Conservation (phyloP, 129 eudicot genomes). For the Arctium lappa region DNA sequence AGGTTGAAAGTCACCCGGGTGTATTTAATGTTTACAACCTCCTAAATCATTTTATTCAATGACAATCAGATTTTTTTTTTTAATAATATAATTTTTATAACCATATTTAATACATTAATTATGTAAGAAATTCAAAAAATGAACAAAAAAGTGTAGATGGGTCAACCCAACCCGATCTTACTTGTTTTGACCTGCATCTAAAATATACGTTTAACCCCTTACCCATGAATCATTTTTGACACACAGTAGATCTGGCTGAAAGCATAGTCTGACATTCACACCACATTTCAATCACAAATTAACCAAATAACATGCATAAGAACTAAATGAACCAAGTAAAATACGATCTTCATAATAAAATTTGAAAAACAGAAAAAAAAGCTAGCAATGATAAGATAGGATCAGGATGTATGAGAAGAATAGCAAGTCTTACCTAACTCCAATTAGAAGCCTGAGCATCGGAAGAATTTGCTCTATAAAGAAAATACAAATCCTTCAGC, state of each 20-base stretch:
- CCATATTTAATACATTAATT: background rate
- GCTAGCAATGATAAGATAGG: too few relatives aligned
- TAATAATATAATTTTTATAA: too few relatives aligned
- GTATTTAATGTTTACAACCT: background rate
- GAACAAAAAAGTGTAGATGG: background rate
- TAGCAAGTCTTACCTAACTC: too few relatives aligned
- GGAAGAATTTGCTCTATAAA: too few relatives aligned
- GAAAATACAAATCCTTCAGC: background rate
- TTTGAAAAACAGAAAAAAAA: too few relatives aligned
- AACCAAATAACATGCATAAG: background rate
- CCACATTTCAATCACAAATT: background rate
- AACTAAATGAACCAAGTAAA: background rate
- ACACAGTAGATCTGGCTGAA: too few relatives aligned
- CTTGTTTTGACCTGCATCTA: too few relatives aligned
- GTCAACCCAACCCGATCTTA: background rate
- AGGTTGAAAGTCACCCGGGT: background rate
- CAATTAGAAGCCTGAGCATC: too few relatives aligned
- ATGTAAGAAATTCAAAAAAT: background rate
- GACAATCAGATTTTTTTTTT: background rate
- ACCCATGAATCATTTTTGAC: too few relatives aligned
- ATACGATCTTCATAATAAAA: too few relatives aligned
- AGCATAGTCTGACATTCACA: background rate
- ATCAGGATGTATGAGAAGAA: too few relatives aligned
- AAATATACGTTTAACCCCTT: too few relatives aligned
- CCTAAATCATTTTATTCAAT: background rate